Evolutionary conservation across 805 yeast genomes (phyloP).

Genomic region (Lipomyces yamadae): DNA sequence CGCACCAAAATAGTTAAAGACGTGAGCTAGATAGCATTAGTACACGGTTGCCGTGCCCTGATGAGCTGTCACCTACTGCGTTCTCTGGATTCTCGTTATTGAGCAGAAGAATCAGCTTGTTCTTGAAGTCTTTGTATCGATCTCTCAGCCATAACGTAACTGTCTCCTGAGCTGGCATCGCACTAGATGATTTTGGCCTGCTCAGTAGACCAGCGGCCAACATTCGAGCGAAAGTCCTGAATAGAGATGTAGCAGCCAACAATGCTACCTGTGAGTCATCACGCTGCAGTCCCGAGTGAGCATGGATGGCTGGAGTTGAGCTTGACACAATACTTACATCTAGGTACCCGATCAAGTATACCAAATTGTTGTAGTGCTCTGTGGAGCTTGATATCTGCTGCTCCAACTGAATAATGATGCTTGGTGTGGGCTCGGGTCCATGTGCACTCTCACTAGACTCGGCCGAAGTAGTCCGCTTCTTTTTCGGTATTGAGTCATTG

Average conservation of each 20-base stretch:
- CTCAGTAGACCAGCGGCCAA: conserved; percentile 51
- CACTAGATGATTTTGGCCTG: conserved; percentile 45
- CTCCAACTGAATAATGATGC: conserved; percentile 32
- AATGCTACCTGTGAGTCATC: conserved; percentile 36
- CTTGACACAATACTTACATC: conserved; percentile 33
- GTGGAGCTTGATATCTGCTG: conserved; percentile 46
- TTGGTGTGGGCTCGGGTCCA: conserved; percentile 25
- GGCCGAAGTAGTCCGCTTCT: neutral
- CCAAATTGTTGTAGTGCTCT: conserved; percentile 61
- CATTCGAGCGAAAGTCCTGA: conserved; percentile 56
- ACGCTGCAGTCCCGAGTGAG: conserved; percentile 8
- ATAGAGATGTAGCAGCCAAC: conserved; percentile 47
- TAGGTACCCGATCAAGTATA: conserved; percentile 52
- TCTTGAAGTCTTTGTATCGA: conserved; percentile 61
- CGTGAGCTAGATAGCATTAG: conserved; percentile 19
- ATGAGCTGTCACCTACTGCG: conserved; percentile 48
- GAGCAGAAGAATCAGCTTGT: conserved; percentile 51
- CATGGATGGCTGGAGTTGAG: neutral
- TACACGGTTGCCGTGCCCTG: neutral
- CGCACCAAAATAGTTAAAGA: conserved; percentile 41
- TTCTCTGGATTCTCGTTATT: conserved; percentile 49
- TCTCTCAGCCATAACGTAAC: conserved; percentile 68
- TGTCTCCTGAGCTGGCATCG: conserved; percentile 49
- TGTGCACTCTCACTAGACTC: neutral
- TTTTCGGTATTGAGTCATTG: neutral